Base-by-base conservation (phyloP, 805 yeast genomes). In the Sporopachydermia lactativora region DNA sequence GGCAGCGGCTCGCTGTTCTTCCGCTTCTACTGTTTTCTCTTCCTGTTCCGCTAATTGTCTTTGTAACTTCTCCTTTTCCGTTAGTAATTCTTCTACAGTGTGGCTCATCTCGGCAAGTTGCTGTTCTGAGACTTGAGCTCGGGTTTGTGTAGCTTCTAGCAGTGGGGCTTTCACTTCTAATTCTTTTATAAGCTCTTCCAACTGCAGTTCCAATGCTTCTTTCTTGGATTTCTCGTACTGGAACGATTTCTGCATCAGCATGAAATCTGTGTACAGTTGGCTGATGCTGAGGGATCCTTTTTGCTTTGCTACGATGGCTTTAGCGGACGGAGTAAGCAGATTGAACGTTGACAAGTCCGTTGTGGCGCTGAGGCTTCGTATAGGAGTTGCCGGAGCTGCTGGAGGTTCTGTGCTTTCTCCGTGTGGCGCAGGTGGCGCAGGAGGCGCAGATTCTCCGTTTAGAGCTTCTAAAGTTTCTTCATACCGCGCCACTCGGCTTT, bases 91-190 rank as follows among this genome's bases (percentile, higher is more conserved):
- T 41, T 64, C 69, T 15, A 81, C 43, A 52, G 75, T 49, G 41
- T 68, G 64, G 46, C 77, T 59, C 52, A 84, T 47, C 49, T 76
- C 69, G 39, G 66, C 52, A 53, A 79, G 52, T 52, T 74, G 76
- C 44, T 66, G 54, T 63, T 82, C 75, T 49, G 81, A 50, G 39
- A 66, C 55, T 47, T 64, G 54, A 49, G 85, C 66, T 58, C 71
- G 72, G 41, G 70, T 73, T 58, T 67, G 76, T 49, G 77, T 81
- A 40, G 76, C 78, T 59, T 64, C 72, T 38, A 89, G 69, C 2
- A 78, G 62, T 0, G 97, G 96, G 42, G 83, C 76, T 51, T 81
- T 77, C 19, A 71, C 66, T 50, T 85, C 94, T 45, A 88, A 63
- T 55, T 86, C 96, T 15, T 67, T 65, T 19, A 86, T 74, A 47